phyloP scores from a whole-genome alignment of 805 yeast genomes.

The Saccharomycopsis selenospora region DNA sequence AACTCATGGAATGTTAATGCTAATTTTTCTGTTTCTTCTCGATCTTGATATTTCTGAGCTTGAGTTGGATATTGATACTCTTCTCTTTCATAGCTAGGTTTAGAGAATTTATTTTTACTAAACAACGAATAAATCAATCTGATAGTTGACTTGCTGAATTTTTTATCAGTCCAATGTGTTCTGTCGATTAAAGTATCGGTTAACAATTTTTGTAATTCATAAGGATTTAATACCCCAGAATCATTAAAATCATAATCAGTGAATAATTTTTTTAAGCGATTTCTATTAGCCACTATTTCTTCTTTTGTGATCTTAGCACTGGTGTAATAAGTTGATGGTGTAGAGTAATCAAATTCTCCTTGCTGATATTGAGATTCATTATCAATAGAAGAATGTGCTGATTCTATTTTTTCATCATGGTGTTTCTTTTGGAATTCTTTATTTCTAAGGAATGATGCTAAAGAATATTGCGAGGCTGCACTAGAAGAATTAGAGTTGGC shows the following conservation, averaged over 20 bases:
- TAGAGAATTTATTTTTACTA: not conserved
- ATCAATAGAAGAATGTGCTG: not conserved
- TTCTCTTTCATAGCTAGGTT: not conserved
- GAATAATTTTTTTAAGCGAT: not conserved
- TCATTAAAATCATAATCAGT: not conserved
- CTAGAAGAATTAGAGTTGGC: not conserved
- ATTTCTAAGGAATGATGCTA: not conserved
- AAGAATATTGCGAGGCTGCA: not conserved
- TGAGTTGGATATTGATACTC: too few species aligned
- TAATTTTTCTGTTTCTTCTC: not conserved
- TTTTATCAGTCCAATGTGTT: not conserved
- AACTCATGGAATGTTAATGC: slow-evolving; percentile 8
- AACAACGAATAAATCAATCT: slow-evolving; percentile 11
- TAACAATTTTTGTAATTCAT: slow-evolving; percentile 9
- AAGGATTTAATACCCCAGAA: not conserved
- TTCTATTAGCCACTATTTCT: not conserved
- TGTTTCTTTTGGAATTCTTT: not conserved
- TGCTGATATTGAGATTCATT: not conserved
- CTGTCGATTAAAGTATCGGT: slow-evolving; percentile 2
- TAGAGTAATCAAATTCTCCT: slow-evolving; percentile 3
- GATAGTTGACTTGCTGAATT: slow-evolving; percentile 6
- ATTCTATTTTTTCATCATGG: not conserved
- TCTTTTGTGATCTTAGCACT: not conserved
- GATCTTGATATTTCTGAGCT: not conserved
- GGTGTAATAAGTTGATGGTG: not conserved